Percentiles rank a stretch among this genome's conserved stretches.
phyloP scores from a whole-genome alignment of 208 protist species.

The Plasmodiophora brassicae region DNA sequence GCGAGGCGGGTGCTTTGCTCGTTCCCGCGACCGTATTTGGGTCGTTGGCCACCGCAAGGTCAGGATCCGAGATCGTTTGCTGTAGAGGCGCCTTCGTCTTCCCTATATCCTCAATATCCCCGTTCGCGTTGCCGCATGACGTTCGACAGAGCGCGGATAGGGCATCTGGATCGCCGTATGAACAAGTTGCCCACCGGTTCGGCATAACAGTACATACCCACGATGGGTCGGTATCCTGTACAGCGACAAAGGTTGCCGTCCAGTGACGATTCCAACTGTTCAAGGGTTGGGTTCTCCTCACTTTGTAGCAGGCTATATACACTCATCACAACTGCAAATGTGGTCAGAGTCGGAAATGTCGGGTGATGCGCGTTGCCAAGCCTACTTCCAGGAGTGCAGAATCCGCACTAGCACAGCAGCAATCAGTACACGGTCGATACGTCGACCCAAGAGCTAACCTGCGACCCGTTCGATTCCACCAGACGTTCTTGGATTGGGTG shows the following conservation, averaged over 20 bases:
- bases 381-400: slow-evolving; percentile 49
- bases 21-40: no score
- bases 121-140: slow-evolving; percentile 12
- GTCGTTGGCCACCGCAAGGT: no score
- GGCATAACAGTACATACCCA: neutral
- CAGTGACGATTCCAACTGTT: slow-evolving; percentile 50
- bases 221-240: slow-evolving; percentile 55
- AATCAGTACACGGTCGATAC: neutral
- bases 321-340: slow-evolving; percentile 50
- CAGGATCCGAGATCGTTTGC: no score
- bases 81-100: neutral
- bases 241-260: slow-evolving; percentile 55
- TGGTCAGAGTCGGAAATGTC: no score
- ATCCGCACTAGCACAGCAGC: slow-evolving; percentile 45
- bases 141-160: neutral
- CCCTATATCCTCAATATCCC: neutral
- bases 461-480: slow-evolving; percentile 41
- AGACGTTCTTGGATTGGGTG: slow-evolving; percentile 48
- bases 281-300: slow-evolving; percentile 37
- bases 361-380: no score
- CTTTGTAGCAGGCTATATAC: slow-evolving; percentile 42
- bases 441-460: neutral
- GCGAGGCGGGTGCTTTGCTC: no score
- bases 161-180: no score
- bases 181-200: no score